These are phyloP conservation scores for Westerdykella sp. DNA, from an alignment of 2,329 filamentous ascomycete species.

Conservation along the genomic window DNA sequence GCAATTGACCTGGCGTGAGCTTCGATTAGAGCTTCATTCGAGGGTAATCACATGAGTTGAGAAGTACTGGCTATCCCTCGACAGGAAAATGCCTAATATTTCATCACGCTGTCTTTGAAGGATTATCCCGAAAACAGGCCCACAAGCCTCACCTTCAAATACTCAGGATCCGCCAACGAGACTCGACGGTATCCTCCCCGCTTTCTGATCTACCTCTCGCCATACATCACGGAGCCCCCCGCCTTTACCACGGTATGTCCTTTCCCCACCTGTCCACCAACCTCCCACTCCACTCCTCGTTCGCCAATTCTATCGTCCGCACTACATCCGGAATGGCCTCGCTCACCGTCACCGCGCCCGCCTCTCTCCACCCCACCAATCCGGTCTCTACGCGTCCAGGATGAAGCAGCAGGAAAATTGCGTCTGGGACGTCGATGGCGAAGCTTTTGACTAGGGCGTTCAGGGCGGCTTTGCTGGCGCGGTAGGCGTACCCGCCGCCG, in stretches of 20 bases:
- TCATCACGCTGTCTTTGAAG: too few relatives aligned
- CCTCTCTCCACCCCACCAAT: constrained; percentile 41
- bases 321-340: constrained; percentile 40
- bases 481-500: constrained; percentile 44
- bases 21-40: too few relatives aligned
- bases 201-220: too few relatives aligned
- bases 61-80: too few relatives aligned
- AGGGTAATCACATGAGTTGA: too few relatives aligned
- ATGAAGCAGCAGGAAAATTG: constrained; percentile 40
- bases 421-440: constrained; percentile 39
- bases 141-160: too few relatives aligned
- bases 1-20: too few relatives aligned
- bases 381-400: constrained; percentile 43
- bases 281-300: constrained; percentile 29
- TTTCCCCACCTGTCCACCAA: constrained; percentile 43
- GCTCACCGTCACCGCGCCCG: constrained; percentile 39
- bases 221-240: too few relatives aligned
- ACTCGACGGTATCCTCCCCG: too few relatives aligned
- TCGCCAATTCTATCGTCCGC: constrained; percentile 32
- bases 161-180: too few relatives aligned
- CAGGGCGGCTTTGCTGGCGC: constrained; percentile 43
- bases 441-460: constrained; percentile 44
- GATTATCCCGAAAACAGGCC: too few relatives aligned
- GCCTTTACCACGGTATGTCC: constrained; percentile 37
- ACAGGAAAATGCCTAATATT: too few relatives aligned